A percentile compares a stretch with the other conserved stretches of the same genome.
Conservation (phyloP, 192 early-diverging fungal genomes). For the Linnemannia exigua region DNA sequence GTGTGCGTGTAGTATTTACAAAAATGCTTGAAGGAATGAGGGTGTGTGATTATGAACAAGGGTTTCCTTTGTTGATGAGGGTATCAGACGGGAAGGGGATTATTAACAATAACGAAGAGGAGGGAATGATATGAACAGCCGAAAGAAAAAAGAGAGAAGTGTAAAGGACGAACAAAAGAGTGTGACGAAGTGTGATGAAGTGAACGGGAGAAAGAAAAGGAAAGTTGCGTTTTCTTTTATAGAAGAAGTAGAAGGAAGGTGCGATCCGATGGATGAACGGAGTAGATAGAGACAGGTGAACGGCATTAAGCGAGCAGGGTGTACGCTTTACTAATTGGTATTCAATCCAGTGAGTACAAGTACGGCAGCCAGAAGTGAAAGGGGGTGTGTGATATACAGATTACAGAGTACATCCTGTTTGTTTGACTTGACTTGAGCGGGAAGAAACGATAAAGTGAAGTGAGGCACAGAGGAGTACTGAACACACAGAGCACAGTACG, state of each 20-base stretch:
- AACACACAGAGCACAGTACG: no score
- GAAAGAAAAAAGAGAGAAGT: background rate
- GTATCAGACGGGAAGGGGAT: conserved; percentile 1
- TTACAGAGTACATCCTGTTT: background rate
- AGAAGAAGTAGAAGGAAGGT: background rate
- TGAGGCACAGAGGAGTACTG: background rate
- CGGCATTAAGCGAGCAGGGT: background rate
- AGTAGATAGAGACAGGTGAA: background rate
- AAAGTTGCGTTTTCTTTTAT: background rate
- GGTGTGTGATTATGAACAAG: background rate
- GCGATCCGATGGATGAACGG: background rate
- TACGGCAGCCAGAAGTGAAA: background rate
- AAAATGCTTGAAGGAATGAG: background rate
- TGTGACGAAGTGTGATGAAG: background rate
- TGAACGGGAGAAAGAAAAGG: background rate
- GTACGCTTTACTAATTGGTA: background rate
- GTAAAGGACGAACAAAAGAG: background rate
- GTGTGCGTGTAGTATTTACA: conserved; percentile 2
- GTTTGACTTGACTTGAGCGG: background rate
- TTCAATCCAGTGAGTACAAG: no score
- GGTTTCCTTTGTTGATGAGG: background rate
- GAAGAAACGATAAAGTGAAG: background rate
- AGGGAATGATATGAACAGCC: background rate
- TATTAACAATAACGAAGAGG: background rate
- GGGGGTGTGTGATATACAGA: background rate